Evolutionary conservation across 805 yeast species (phyloP), one percentile per base, ranked within the genome.

Genomic region (Saccharomycopsis sp.): DNA sequence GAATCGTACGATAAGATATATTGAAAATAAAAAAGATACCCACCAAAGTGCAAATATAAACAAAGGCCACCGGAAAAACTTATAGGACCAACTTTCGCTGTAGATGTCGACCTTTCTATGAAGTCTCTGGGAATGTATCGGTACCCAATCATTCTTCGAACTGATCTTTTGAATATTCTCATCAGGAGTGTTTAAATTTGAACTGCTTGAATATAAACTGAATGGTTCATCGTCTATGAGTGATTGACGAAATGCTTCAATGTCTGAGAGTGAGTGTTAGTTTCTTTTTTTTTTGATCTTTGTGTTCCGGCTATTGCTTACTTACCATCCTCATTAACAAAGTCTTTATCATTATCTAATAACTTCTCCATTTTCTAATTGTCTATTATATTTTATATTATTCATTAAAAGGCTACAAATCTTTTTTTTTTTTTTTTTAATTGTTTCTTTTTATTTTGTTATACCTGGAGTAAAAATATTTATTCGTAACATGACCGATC

Each of bases 11-110:
- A 68, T 28, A 4, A 74, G 59, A 57, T 84, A 84, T 0, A 72
- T 38, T 0, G 67, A 21, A 21, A 77, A 67, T 9, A 84, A 62
- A 2, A 78, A 47, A 0, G 56, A 29, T 1, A 81, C 65, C 87
- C 89, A 84, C 13, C 63, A 26, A 2, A 72, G 51, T 1, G 79
- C 73, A 14, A 74, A 60, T 0, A 73, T 38, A 43, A 84, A 62
- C 3, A 81, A 59, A 0, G 93, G 94, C 74, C 82, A 83, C 36
- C 93, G 62, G 22, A 84, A 63, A 1, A 83, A 32, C 36, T 61
- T 59, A 52, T 72, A 76, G 0, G 76, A 62, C 38, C 61, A 51
- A 21, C 75, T 72, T 21, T 60, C 59, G 9, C 40, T 16, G 11
- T 36, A 43, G 20, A 36, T 33, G 16, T 42, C 43, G 31, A 50